These are phyloP conservation scores for Mycena floridula DNA, from an alignment of 768 basidiomycete species.

Conservation along the genomic window DNA sequence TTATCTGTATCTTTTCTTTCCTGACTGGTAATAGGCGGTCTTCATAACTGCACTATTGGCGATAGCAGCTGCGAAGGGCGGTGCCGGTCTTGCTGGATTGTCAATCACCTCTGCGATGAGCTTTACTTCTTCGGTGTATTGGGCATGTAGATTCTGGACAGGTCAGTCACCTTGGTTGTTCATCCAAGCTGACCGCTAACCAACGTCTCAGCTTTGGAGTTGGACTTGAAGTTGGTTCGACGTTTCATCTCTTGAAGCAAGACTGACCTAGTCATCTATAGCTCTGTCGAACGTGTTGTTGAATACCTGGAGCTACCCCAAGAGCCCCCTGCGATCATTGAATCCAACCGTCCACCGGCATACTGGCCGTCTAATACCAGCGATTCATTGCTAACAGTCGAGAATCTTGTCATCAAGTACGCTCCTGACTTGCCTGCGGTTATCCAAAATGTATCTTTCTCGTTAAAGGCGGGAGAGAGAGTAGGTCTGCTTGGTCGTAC, in stretches of 20 bases:
- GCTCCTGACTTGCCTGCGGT: conserved; percentile 81
- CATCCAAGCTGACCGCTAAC: conserved; percentile 8
- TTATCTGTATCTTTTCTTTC: neutral
- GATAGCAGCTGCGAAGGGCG: conserved; percentile 47
- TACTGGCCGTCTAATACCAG: conserved; percentile 85
- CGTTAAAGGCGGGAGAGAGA: conserved; percentile 63
- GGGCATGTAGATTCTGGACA: conserved; percentile 49
- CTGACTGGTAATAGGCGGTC: too few relatives aligned
- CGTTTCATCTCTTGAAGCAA: neutral
- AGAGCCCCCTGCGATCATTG: conserved; percentile 74
- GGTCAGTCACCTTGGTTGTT: conserved; percentile 15
- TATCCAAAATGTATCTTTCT: conserved; percentile 69
- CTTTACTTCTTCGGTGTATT: conserved; percentile 42
- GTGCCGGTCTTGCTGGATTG: conserved; percentile 59
- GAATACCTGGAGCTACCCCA: conserved; percentile 90
- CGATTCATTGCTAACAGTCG: conserved; percentile 55
- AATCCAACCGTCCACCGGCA: conserved; percentile 73
- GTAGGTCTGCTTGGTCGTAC: conserved; percentile 80
- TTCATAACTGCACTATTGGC: conserved; percentile 74
- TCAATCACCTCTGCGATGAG: conserved; percentile 70
- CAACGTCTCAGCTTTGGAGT: conserved; percentile 56
- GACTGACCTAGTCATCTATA: conserved; percentile 19
- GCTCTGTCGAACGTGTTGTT: conserved; percentile 85
- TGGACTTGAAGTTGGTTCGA: conserved; percentile 57
- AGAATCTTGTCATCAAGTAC: conserved; percentile 78